These are phyloP conservation scores for Fusarium concolor DNA, from an alignment of 2,329 filamentous ascomycete genomes.

Conservation along the genomic window DNA sequence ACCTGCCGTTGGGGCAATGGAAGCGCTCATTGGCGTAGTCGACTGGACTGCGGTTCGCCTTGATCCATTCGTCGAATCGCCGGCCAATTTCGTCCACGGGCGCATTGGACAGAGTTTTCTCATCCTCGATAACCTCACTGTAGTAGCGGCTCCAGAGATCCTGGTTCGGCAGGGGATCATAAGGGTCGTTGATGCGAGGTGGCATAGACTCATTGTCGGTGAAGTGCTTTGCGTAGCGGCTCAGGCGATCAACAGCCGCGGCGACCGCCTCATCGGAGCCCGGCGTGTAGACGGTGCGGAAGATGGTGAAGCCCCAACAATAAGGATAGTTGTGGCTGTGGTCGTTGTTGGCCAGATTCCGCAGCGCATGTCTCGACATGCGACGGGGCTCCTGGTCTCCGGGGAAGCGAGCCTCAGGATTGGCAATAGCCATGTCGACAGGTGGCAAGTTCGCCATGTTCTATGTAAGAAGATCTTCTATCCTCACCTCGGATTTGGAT, in stretches of 20 bases:
- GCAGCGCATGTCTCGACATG: constrained; percentile 13
- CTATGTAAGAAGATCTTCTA: not conserved
- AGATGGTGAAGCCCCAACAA: constrained; percentile 42
- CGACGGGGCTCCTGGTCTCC: constrained; percentile 22
- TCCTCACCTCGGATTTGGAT: not conserved
- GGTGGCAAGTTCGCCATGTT: constrained; percentile 17
- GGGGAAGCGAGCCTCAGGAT: constrained; percentile 25
- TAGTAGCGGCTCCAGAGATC: constrained; percentile 38
- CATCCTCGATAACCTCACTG: constrained; percentile 35
- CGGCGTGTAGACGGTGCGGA: constrained; percentile 38
- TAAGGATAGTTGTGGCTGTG: constrained; percentile 38
- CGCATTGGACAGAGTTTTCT: constrained; percentile 17
- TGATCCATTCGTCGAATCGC: not conserved
- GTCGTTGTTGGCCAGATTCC: constrained; percentile 30
- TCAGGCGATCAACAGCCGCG: constrained; percentile 32
- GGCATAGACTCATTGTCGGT: constrained; percentile 16
- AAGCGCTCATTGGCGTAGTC: constrained; percentile 5
- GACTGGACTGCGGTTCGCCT: not conserved
- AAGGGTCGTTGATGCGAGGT: constrained; percentile 14
- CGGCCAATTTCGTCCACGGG: constrained; percentile 17
- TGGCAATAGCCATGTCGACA: constrained; percentile 32
- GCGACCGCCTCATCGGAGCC: constrained; percentile 30
- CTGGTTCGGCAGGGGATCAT: constrained; percentile 27
- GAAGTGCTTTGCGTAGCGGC: constrained; percentile 26
- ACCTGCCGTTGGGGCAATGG: constrained; percentile 24